Percentiles rank a stretch among this genome's conserved stretches.
Evolutionary conservation across 139 green algal genomes (phyloP).

Genomic region (Diplosphaera chodatii): DNA sequence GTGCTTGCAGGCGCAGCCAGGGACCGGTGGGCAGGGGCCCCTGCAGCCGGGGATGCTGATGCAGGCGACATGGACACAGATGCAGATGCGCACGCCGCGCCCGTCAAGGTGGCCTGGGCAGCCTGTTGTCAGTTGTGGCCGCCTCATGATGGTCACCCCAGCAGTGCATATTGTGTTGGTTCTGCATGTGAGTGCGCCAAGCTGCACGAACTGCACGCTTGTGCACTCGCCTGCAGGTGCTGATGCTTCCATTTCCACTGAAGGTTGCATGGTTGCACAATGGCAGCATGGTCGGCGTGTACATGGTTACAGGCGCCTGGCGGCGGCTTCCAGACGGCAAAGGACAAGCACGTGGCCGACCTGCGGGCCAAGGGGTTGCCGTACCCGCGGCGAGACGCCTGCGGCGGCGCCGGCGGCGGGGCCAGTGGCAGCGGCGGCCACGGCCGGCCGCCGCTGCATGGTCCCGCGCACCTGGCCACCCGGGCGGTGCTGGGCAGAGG

Average conservation of each 20-base stretch:
- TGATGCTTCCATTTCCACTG: no score
- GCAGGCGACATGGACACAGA: neutral
- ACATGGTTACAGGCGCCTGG: neutral
- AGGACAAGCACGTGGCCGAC: slow-evolving; percentile 27
- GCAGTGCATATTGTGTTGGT: no score
- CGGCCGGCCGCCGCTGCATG: neutral
- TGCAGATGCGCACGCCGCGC: no score
- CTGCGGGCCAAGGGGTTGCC: slow-evolving; percentile 32
- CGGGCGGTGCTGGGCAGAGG: neutral
- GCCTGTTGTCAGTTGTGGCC: no score
- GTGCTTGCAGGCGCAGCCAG: neutral
- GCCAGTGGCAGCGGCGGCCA: neutral
- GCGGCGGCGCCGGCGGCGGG: no score
- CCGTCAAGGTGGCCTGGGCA: no score
- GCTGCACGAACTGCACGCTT: no score
- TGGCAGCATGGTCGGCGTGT: no score
- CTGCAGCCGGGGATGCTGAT: neutral
- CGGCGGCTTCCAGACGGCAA: slow-evolving; percentile 37
- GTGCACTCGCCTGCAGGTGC: no score
- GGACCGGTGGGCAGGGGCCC: neutral
- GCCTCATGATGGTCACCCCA: no score
- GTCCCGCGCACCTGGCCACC: neutral
- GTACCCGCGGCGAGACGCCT: slow-evolving; percentile 14
- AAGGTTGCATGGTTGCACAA: no score
- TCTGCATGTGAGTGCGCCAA: no score